phyloP scores from a whole-genome alignment of 805 yeast genomes.

The Candida sithepensis region DNA sequence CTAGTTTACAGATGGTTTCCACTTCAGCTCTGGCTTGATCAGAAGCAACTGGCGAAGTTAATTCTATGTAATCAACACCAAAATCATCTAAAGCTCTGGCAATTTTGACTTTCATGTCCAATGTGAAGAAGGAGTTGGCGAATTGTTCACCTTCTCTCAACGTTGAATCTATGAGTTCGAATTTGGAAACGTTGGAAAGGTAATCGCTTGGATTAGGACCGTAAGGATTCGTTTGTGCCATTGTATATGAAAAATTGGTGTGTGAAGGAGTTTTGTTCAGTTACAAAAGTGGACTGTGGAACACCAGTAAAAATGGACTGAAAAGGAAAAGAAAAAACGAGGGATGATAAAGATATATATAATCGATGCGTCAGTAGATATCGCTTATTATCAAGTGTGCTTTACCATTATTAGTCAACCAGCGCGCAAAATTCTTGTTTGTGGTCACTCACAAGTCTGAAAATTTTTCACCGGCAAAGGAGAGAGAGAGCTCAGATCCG shows the following conservation, averaged over 20 bases:
- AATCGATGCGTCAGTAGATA: background rate
- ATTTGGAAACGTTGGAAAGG: conserved; percentile 50
- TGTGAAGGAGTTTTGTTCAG: background rate
- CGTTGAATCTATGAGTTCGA: conserved; percentile 54
- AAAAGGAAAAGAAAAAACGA: background rate
- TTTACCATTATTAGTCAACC: background rate
- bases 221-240: conserved; percentile 43
- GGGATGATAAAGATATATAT: background rate
- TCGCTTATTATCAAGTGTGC: background rate
- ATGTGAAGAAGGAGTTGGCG: conserved; percentile 57
- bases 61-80: conserved; percentile 58
- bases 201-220: conserved; percentile 59
- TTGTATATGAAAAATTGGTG: background rate
- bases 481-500: background rate
- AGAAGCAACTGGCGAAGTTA: conserved; percentile 58
- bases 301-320: background rate
- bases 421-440: background rate
- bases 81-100: conserved; percentile 60
- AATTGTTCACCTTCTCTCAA: conserved; percentile 64
- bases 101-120: conserved; percentile 53
- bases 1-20: conserved; percentile 57
- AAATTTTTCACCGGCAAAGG: conserved; percentile 1
- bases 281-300: background rate
- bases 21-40: conserved; percentile 56
- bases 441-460: background rate